Conservation (phyloP, 345 rosid genomes). For the Syzygium aqueum region DNA sequence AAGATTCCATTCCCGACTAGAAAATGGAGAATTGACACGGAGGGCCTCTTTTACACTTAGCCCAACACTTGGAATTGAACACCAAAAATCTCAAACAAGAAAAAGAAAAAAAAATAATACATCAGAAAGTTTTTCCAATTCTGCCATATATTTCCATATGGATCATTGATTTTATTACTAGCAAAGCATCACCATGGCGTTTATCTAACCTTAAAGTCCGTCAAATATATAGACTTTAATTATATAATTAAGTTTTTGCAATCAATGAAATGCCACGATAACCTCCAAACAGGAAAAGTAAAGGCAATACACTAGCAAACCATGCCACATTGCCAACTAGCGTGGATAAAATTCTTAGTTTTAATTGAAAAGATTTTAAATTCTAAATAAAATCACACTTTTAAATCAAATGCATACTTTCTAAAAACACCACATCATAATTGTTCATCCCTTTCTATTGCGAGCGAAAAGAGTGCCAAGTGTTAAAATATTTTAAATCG, state of each 20-base stretch:
- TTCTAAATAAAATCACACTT: background rate
- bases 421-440: background rate
- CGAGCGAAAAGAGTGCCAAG: background rate
- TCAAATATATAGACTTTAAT: background rate
- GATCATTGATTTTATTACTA: background rate
- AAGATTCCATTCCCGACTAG: background rate
- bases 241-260: background rate
- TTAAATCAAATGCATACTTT: background rate
- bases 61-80: background rate
- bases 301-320: background rate
- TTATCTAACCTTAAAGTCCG: background rate
- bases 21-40: background rate
- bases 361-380: background rate
- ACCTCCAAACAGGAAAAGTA: background rate
- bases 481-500: background rate
- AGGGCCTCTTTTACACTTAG: background rate
- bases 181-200: background rate
- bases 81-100: background rate
- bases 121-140: background rate
- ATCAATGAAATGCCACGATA: background rate
- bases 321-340: background rate
- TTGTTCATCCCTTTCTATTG: background rate
- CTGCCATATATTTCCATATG: background rate
- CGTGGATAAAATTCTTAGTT: background rate
- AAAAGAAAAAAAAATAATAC: background rate